Evolutionary conservation across 768 basidiomycete genomes (phyloP), one percentile per base, ranked within the genome.

Genomic region (Lepiota brunneoincarnata): DNA sequence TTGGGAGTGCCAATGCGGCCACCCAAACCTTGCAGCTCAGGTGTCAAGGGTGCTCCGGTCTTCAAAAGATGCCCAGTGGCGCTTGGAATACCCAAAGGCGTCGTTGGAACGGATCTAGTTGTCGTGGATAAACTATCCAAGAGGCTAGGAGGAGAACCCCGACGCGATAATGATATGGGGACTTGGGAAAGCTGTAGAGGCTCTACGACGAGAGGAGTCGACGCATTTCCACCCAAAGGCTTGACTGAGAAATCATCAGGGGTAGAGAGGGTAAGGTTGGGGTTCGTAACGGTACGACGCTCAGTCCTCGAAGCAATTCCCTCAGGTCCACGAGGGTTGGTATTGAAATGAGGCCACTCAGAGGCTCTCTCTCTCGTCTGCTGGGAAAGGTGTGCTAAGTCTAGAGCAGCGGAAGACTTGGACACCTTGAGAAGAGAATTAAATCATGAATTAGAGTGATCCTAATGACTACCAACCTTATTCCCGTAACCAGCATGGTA

Each of bases 341-440:
- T 81, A 42, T 82, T 75, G 70, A 93, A 97, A 67, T 93, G 92
- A 28, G 94, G 91, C 95, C 95, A 98, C 67, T 97, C 94, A 1
- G 93, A 93, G 7, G 90, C 78, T 67, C 86, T 88, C 64, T 87
- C 86, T 31, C 81, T 76, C 12, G 89, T 86, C 5, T 87, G 87
- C 66, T 91, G 92, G 3, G 91, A 86, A 31, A 91, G 80, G 46
- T 93, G 91, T 14, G 96, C 94, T 35, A 98, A 80, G 69, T 98
- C 95, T 62, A 98, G 72, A 38, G 96, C 95, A 31, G 91, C 94
- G 17, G 95, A 96, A 15, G 92, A 89, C 15, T 89, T 84, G 1
- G 93, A 89, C 53, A 94, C 77, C 84, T 93, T 57, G 31, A 36
- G 36, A 37, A 37, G 37, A 47, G 49, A 61, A 34, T 51, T 31